These are phyloP conservation scores for Tricholoma saponaceum DNA, from an alignment of 768 basidiomycete species.

Conservation along the genomic window DNA sequence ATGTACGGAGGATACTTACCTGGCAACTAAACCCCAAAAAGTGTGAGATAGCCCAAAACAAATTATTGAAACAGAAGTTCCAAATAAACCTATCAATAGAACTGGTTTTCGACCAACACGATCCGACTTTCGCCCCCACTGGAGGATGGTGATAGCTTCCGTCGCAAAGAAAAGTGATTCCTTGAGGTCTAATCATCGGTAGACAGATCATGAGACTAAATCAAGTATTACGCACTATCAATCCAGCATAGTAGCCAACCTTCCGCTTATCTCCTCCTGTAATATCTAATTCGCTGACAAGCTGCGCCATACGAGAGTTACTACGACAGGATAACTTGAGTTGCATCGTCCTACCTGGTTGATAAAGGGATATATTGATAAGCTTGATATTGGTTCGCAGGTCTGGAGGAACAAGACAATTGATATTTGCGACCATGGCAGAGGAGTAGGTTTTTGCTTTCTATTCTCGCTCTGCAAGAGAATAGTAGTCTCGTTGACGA, in stretches of 20 bases:
- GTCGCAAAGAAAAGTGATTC: constrained; percentile 74
- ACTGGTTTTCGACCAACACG: constrained; percentile 71
- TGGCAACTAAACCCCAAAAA: constrained; percentile 58
- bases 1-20: constrained; percentile 23
- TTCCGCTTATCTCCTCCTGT: constrained; percentile 45
- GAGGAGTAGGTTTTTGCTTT: constrained; percentile 31
- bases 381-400: constrained; percentile 50
- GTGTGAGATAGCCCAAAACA: constrained; percentile 71
- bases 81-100: constrained; percentile 60
- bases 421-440: constrained; percentile 50
- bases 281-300: constrained; percentile 44
- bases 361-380: constrained; percentile 60
- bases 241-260: constrained; percentile 54
- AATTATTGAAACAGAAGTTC: constrained; percentile 63
- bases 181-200: constrained; percentile 26
- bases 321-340: neutral
- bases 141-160: constrained; percentile 65
- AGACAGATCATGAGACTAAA: neutral
- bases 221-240: constrained; percentile 30
- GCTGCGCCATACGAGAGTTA: constrained; percentile 21
- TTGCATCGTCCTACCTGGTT: constrained; percentile 39
- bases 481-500: constrained; percentile 33
- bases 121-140: constrained; percentile 75
- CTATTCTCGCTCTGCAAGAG: constrained; percentile 21
- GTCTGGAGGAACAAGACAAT: constrained; percentile 45